Evolutionary conservation across 2,329 filamentous ascomycete genomes (phyloP).

Genomic region (Arthrinium phaeospermum): DNA sequence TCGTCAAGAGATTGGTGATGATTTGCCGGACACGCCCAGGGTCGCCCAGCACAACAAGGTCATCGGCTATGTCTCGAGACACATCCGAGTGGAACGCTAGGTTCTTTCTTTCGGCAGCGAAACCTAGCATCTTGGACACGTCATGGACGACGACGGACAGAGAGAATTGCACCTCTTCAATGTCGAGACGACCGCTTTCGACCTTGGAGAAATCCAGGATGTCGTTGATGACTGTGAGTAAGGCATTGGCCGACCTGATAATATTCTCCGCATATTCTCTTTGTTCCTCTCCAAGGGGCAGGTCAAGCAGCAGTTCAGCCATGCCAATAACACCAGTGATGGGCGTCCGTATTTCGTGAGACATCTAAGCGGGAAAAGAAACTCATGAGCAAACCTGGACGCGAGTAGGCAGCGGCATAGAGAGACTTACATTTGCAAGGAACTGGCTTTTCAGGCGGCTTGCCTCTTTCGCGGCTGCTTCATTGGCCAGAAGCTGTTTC

Average conservation of each 20-base stretch:
- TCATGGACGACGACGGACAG: slow-evolving; percentile 76
- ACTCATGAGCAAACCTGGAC: slow-evolving; percentile 8
- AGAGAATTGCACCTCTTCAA: slow-evolving; percentile 82
- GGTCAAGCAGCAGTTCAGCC: slow-evolving; percentile 75
- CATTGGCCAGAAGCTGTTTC: slow-evolving; percentile 72
- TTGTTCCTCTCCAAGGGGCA: slow-evolving; percentile 71
- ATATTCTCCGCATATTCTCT: slow-evolving; percentile 79
- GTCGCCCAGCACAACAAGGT: slow-evolving; percentile 84
- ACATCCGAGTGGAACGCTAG: slow-evolving; percentile 73
- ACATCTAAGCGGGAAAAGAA: slow-evolving; percentile 59
- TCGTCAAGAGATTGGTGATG: slow-evolving; percentile 78
- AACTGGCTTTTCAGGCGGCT: slow-evolving; percentile 82
- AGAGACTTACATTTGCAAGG: slow-evolving; percentile 62
- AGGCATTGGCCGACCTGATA: slow-evolving; percentile 77
- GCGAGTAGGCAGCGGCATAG: neutral
- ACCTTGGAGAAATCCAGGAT: slow-evolving; percentile 91
- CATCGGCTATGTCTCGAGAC: slow-evolving; percentile 64
- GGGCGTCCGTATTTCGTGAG: slow-evolving; percentile 79
- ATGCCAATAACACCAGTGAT: slow-evolving; percentile 84
- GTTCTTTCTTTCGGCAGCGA: slow-evolving; percentile 81
- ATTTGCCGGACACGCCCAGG: slow-evolving; percentile 85
- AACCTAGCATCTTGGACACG: slow-evolving; percentile 85
- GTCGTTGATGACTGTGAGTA: slow-evolving; percentile 89
- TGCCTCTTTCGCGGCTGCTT: slow-evolving; percentile 79
- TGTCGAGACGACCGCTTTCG: slow-evolving; percentile 76